Percentiles rank a stretch among this genome's conserved stretches.
phyloP scores from a whole-genome alignment of 805 yeast genomes.

The Metschnikowia corniflorae region DNA sequence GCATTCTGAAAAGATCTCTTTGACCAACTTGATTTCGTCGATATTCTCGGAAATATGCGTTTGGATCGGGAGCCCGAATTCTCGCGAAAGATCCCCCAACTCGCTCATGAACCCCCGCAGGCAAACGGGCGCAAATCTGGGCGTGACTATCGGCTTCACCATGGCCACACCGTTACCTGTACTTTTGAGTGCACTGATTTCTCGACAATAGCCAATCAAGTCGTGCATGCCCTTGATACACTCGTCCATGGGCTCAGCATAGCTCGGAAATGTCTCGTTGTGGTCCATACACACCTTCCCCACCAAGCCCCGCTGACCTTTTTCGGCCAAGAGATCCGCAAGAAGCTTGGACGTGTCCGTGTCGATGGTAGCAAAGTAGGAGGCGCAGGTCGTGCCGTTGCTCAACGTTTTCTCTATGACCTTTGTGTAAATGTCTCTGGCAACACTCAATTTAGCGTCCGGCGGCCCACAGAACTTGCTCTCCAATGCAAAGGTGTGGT shows the following conservation, averaged over 20 bases:
- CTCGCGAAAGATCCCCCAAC: conserved; percentile 56
- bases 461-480: conserved; percentile 43
- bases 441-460: conserved; percentile 44
- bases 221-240: conserved; percentile 49
- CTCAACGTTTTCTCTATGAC: conserved; percentile 67
- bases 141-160: conserved; percentile 79
- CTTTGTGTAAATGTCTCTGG: conserved; percentile 58
- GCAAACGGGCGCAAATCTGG: conserved; percentile 92
- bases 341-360: conserved; percentile 64
- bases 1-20: conserved; percentile 66
- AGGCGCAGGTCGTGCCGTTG: conserved; percentile 88
- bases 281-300: conserved; percentile 95
- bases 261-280: conserved; percentile 61
- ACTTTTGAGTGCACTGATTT: conserved; percentile 46
- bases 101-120: conserved; percentile 55
- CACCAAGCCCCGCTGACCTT: conserved; percentile 84
- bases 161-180: conserved; percentile 28
- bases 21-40: conserved; percentile 72
- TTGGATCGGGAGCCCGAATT: conserved; percentile 63
- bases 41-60: conserved; percentile 87
- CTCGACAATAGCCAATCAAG: conserved; percentile 54
- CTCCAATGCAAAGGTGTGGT: conserved; percentile 89
- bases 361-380: conserved; percentile 89
- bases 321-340: conserved; percentile 61
- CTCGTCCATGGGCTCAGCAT: conserved; percentile 58